phyloP scores from a whole-genome alignment of 306 rosid genomes.

The Cucumis hystrix region DNA sequence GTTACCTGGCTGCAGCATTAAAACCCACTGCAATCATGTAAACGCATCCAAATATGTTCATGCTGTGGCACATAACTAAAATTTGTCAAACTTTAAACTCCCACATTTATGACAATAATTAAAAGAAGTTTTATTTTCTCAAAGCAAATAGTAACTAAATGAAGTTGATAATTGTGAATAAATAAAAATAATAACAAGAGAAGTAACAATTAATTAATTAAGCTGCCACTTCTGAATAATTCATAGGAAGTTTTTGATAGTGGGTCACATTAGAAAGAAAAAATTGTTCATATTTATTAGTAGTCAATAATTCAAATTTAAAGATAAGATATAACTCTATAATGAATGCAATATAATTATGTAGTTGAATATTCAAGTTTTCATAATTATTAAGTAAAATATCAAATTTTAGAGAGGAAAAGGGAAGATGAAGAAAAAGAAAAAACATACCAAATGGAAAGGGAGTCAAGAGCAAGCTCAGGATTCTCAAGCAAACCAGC shows the following conservation, averaged over 20 bases:
- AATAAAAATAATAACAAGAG: background rate
- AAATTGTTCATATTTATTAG: too few species aligned
- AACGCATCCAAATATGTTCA: constrained; percentile 25
- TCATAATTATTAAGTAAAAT: too few species aligned
- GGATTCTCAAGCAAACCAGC: constrained; percentile 55
- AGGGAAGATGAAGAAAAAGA: background rate
- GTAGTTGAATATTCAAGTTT: too few species aligned
- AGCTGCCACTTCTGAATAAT: background rate
- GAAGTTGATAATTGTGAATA: background rate
- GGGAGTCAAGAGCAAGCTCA: constrained; percentile 45
- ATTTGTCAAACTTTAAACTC: background rate
- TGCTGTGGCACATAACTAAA: constrained; percentile 29
- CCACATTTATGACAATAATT: too few species aligned
- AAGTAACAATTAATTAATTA: too few species aligned
- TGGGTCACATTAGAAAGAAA: too few species aligned
- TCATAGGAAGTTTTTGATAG: background rate
- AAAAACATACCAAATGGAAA: constrained; percentile 35
- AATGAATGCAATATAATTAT: too few species aligned
- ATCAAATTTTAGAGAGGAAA: background rate
- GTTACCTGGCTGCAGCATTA: constrained; percentile 55
- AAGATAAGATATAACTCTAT: too few species aligned
- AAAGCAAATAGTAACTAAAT: too few species aligned
- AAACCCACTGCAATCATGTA: constrained; percentile 45
- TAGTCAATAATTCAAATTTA: too few species aligned
- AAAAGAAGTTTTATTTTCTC: too few species aligned